Base-by-base conservation (phyloP, 495 filamentous ascomycete species). In the Trichoderma reesei region DNA sequence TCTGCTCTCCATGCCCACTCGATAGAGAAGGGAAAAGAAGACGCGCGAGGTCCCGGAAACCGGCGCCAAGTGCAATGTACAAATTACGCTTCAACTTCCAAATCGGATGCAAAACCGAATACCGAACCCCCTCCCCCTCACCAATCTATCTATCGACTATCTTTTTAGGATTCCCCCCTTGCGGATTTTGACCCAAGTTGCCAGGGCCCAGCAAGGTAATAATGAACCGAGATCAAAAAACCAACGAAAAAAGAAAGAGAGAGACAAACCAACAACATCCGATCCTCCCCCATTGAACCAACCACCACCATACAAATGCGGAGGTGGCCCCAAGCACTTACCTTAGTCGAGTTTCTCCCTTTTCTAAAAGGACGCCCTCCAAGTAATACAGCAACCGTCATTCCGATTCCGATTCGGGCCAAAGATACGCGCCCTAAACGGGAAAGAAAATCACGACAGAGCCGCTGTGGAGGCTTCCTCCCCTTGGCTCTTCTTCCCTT, bases 381-480 rank as follows among this genome's bases (percentile, higher is more conserved):
- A 26, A 26, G 26, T 26, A 26, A 26, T 26, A 26, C 26, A 26
- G 26, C 26, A 26, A 26, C 26, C 18, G 16, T 18, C 18, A 6
- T 48, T 56, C 26, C 26, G 20, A 33, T 31, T 33, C 51, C 51
- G 5, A 5, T 56, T 56, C 34, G 51, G 51, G 51, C 51, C 51
- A 56, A 56, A 56, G 51, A 56, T 56, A 56, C 51, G 51, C 51
- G 51, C 51, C 10, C 51, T 34, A 56, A 56, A 56, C 1, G 38
- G 38, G 11, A 39, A 39, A 39, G 38, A 39, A 39, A 39, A 39
- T 39, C 26, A 26, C 26, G 26, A 26, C 26, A 26, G 18, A 33
- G 26, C 51, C 51, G 51, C 51, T 56, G 51, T 56, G 51, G 51
- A 33, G 51, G 26, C 11, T 31, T 16, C 8, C 3, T 31, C 26